phyloP scores from a whole-genome alignment of 176 grass and related monocot species.

The Tillandsia leiboldiana region DNA sequence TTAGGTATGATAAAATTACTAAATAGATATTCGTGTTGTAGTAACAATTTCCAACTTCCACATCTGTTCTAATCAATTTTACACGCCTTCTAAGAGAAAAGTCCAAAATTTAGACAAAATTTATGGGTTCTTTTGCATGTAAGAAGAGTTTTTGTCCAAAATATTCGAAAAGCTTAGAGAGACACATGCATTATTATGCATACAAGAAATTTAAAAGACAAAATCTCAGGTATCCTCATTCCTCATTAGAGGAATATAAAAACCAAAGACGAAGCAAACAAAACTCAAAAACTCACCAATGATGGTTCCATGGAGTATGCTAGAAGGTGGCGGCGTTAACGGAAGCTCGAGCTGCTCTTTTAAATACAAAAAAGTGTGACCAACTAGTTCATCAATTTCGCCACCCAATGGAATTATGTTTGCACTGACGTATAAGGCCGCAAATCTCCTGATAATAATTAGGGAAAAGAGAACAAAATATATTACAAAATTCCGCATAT shows the following conservation, averaged over 20 bases:
- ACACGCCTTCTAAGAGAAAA: too few species aligned
- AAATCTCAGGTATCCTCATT: background rate
- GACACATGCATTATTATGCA: too few species aligned
- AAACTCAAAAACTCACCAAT: constrained; percentile 57
- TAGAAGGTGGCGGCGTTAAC: constrained; percentile 51
- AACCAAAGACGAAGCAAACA: constrained; percentile 1
- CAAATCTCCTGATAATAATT: constrained; percentile 58
- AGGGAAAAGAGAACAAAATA: constrained; percentile 3
- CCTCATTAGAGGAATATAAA: constrained; percentile 1
- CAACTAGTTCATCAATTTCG: constrained; percentile 74
- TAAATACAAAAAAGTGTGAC: constrained; percentile 82
- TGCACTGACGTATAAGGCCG: constrained; percentile 63
- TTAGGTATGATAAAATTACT: too few species aligned
- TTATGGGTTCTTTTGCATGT: too few species aligned
- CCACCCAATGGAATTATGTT: constrained; percentile 48
- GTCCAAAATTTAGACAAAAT: too few species aligned
- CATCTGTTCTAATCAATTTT: too few species aligned
- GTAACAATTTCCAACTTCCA: too few species aligned
- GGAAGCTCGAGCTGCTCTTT: constrained; percentile 74
- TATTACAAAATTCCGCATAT: constrained; percentile 7
- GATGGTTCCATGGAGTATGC: constrained; percentile 93
- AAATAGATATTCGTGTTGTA: too few species aligned
- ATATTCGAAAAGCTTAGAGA: too few species aligned
- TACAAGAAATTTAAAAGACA: too few species aligned
- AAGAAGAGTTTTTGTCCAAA: too few species aligned